These are phyloP conservation scores for Flaveria bidentis DNA, from an alignment of 129 eudicot species.

Conservation along the genomic window DNA sequence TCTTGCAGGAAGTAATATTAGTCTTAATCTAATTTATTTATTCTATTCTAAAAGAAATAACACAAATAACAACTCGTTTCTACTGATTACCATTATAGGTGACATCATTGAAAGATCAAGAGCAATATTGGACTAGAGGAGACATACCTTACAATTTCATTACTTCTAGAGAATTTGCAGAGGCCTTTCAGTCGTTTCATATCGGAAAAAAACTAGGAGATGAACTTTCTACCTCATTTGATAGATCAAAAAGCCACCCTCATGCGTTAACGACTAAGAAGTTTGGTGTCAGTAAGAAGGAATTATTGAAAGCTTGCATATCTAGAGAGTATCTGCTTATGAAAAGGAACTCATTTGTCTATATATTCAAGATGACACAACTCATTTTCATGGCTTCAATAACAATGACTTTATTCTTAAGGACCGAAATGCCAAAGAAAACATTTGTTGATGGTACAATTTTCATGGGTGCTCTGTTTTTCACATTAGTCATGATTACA, in stretches of 20 bases:
- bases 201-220: slow-evolving; percentile 70
- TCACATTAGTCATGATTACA: slow-evolving; percentile 52
- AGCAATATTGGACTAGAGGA: slow-evolving; percentile 62
- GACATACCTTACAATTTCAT: slow-evolving; percentile 55
- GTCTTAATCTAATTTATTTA: not conserved
- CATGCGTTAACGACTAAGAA: slow-evolving; percentile 71
- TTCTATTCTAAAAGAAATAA: not conserved
- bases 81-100: slow-evolving; percentile 42
- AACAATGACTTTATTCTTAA: slow-evolving; percentile 66
- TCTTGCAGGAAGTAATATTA: slow-evolving; percentile 68
- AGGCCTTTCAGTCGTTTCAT: slow-evolving; percentile 87
- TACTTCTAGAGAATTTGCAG: slow-evolving; percentile 69
- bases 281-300: slow-evolving; percentile 77
- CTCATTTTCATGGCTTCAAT: slow-evolving; percentile 64
- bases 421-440: slow-evolving; percentile 67
- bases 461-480: slow-evolving; percentile 89
- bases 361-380: slow-evolving; percentile 79
- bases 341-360: slow-evolving; percentile 87
- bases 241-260: slow-evolving; percentile 81
- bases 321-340: slow-evolving; percentile 79
- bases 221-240: slow-evolving; percentile 80
- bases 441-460: slow-evolving; percentile 57
- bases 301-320: slow-evolving; percentile 74
- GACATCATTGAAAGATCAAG: slow-evolving; percentile 82
- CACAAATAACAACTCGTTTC: slow-evolving; percentile 1